Evolutionary conservation across 176 grass and related monocot species (phyloP).

Genomic region (Lolium rigidum): DNA sequence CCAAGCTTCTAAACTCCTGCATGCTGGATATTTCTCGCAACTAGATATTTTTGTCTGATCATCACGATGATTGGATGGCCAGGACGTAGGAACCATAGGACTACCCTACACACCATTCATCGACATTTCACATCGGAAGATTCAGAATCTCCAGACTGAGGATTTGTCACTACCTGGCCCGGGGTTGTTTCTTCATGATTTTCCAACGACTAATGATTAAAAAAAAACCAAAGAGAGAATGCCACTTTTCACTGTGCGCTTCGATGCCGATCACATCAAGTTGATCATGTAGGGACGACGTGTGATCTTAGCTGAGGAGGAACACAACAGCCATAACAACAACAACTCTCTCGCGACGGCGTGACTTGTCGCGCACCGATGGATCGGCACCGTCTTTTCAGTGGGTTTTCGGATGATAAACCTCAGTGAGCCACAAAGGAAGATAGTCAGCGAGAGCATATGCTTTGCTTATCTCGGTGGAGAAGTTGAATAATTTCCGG

Average conservation of each 20-base stretch:
- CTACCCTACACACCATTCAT: neutral
- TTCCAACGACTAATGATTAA: neutral
- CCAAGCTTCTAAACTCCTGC: too few species aligned
- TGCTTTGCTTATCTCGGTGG: constrained; percentile 38
- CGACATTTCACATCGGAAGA: neutral
- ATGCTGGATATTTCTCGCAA: too few species aligned
- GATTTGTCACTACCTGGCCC: too few species aligned
- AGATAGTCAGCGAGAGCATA: neutral
- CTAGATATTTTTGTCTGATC: too few species aligned
- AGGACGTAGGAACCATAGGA: too few species aligned
- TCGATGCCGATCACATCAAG: neutral
- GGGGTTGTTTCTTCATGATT: neutral
- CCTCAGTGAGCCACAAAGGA: neutral
- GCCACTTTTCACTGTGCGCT: neutral
- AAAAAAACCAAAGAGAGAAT: neutral
- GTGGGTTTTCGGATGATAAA: neutral
- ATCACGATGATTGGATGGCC: neutral
- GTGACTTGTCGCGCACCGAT: neutral
- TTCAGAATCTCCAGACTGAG: too few species aligned
- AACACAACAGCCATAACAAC: neutral
- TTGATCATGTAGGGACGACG: neutral
- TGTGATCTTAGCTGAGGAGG: neutral
- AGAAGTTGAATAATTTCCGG: neutral
- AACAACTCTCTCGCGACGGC: neutral
- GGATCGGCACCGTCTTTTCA: neutral